Evolutionary conservation across 1,284 basidiomycete species (phyloP), one percentile per base, ranked within the genome.

Genomic region (Mycena sp.): DNA sequence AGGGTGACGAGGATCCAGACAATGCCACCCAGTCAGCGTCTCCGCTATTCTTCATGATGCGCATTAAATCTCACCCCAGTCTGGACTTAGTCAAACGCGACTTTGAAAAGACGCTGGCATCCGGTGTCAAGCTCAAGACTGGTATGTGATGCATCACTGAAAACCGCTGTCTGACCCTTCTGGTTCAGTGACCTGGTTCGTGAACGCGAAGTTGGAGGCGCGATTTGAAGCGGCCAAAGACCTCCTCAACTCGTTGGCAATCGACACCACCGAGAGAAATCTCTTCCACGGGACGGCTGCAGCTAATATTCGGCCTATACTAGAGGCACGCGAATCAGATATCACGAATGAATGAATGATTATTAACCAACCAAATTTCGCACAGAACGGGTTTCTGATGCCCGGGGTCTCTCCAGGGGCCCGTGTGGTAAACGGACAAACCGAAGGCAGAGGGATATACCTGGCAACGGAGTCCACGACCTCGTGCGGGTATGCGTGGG

Each of bases 221-320:
- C 43, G 61, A 1, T 63, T 63, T 38, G 61, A 63, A 44, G 45
- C 37, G 1, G 61, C 61, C 11, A 63, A 63, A 21, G 61, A 26
- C 11, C 12, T 30, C 12, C 61, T 63, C 45, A 45, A 19, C 14
- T 48, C 61, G 3, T 32, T 46, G 17, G 56, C 51, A 9, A 54
- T 63, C 45, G 61, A 63, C 26, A 11, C 44, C 11, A 58, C 61
- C 7, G 61, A 63, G 46, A 41, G 12, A n/a, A 63, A 58, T 23
- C 56, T 63, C 17, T 63, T 63, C 21, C 61, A 63, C 19, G 61
- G 61, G 7, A 63, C 61, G 29, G 61, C 61, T 9, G 61, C 9
- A 6, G 7, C 37, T 1, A 63, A 63, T 38, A 58, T 63, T 12
- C 37, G 58, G 32, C 56, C 61, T 12, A 63, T 63, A 28, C 45